Conservation (phyloP, 495 filamentous ascomycete genomes). For the Tetracladium setigerum region DNA sequence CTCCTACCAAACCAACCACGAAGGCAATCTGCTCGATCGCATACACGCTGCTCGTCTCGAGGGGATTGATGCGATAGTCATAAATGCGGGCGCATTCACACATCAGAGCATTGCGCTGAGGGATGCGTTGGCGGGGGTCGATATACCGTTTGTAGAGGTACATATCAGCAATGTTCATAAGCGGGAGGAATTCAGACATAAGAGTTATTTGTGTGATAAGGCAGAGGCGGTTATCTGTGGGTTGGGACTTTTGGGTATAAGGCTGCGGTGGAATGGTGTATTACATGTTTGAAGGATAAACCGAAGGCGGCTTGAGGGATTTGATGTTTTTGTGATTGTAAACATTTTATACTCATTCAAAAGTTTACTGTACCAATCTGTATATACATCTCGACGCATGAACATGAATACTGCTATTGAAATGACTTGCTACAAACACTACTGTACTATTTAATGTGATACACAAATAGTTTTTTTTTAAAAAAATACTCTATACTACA, state of each 20-base stretch:
- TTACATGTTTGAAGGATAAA: constrained; percentile 35
- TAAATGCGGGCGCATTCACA: constrained; percentile 63
- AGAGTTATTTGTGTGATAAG: constrained; percentile 65
- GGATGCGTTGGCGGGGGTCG: constrained; percentile 56
- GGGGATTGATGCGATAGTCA: constrained; percentile 51
- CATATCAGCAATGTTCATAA: constrained; percentile 65
- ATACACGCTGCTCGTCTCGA: constrained; percentile 45
- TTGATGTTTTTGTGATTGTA: too few species aligned
- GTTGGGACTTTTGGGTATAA: constrained; percentile 59
- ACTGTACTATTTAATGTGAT: too few species aligned
- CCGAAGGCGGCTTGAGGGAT: too few species aligned
- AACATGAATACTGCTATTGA: too few species aligned
- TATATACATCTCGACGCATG: too few species aligned
- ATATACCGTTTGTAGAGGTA: constrained; percentile 62
- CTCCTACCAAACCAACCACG: constrained; percentile 59
- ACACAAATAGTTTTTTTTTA: too few species aligned
- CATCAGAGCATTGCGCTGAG: constrained; percentile 62
- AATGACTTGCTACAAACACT: too few species aligned
- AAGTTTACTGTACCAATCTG: too few species aligned
- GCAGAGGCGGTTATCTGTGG: constrained; percentile 61
- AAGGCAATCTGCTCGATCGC: constrained; percentile 55
- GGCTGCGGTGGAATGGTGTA: constrained; percentile 58
- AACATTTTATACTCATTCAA: too few species aligned
- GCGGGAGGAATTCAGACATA: constrained; percentile 53
- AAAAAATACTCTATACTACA: too few species aligned